Conservation (phyloP, 75 land plant genomes). For the Sequoia sempervirens region DNA sequence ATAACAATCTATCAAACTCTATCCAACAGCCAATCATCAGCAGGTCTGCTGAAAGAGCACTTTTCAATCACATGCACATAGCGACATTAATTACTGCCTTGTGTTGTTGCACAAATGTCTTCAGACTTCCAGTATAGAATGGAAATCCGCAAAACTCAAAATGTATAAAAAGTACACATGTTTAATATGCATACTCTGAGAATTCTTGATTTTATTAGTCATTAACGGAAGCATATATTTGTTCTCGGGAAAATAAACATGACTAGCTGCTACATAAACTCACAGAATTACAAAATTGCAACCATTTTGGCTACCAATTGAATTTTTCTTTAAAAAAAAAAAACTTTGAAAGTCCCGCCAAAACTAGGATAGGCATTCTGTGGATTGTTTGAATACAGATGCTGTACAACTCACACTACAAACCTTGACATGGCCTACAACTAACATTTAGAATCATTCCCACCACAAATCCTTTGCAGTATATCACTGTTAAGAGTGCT, state of each 20-base stretch:
- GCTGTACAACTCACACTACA: background rate
- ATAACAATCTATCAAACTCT: background rate
- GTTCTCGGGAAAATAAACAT: background rate
- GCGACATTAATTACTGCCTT: background rate
- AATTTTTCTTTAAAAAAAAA: background rate
- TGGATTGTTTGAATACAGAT: slow-evolving; percentile 1
- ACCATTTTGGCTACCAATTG: too few species aligned
- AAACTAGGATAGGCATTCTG: background rate
- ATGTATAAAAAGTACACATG: background rate
- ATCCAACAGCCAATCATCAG: background rate
- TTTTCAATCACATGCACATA: background rate
- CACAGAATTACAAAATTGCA: background rate
- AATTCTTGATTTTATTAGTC: background rate
- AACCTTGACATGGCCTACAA: background rate
- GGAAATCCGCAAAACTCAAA: background rate
- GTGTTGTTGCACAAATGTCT: background rate
- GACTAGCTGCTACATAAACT: background rate
- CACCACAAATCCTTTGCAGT: background rate
- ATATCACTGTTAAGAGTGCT: background rate
- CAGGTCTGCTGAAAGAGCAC: background rate
- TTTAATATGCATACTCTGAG: background rate
- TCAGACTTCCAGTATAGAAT: background rate
- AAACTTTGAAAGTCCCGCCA: background rate
- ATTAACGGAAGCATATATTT: background rate
- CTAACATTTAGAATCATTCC: slow-evolving; percentile 5